Conservation (phyloP, 2,329 filamentous ascomycete species). For the Phoma herbarum region DNA sequence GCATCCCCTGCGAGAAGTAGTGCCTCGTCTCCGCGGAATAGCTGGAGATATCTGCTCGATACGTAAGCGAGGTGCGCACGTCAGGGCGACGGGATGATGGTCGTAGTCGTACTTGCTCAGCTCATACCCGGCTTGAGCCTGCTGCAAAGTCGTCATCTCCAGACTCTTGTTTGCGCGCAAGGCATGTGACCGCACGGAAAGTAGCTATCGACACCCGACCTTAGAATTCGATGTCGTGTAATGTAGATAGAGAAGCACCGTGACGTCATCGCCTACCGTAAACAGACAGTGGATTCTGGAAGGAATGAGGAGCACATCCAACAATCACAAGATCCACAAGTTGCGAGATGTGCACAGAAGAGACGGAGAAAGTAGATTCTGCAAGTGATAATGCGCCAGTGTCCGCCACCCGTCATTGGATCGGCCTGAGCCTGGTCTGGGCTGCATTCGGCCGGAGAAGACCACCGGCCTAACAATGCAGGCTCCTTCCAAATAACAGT, state of each 20-base stretch:
- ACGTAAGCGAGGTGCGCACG: not conserved
- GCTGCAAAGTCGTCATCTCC: not conserved
- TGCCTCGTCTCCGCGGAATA: not conserved
- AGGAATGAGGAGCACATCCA: not conserved
- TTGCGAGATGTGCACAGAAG: not conserved
- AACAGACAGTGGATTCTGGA: not conserved
- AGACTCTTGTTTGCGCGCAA: not conserved
- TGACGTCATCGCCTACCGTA: conserved; percentile 2
- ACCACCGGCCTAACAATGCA: not conserved
- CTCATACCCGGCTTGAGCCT: conserved; percentile 8
- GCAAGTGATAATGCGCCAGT: not conserved
- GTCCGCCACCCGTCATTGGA: not conserved
- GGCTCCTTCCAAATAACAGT: not conserved
- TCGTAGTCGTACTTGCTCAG: conserved; percentile 10
- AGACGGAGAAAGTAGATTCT: not conserved
- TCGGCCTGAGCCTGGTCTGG: not conserved
- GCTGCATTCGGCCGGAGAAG: conserved; percentile 1
- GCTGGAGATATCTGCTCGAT: conserved; percentile 5
- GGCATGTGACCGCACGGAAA: not conserved
- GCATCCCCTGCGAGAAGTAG: not conserved
- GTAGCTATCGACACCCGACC: not conserved
- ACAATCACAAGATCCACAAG: not conserved
- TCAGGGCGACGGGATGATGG: not conserved
- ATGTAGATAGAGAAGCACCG: not conserved
- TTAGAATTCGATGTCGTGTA: not conserved